Conservation (phyloP, 306 rosid genomes). For the Oemleria cerasiformis region DNA sequence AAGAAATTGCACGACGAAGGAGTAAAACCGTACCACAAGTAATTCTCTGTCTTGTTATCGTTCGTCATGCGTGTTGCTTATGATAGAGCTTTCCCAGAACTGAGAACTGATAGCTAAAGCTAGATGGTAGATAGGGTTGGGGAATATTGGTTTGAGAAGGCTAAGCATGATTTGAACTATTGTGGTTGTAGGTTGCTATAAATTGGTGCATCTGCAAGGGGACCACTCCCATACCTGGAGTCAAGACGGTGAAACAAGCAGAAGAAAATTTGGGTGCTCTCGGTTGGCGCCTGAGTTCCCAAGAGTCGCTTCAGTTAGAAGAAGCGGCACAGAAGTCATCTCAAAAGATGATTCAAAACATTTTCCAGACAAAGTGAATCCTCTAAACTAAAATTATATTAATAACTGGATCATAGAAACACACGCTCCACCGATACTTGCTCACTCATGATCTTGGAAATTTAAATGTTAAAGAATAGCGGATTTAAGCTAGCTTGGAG, state of each 20-base stretch:
- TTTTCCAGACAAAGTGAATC: conserved; percentile 74
- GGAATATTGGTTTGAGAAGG: not conserved
- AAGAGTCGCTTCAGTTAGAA: conserved; percentile 64
- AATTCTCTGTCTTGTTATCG: not conserved
- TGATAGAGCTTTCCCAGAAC: too few relatives aligned
- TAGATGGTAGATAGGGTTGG: not conserved
- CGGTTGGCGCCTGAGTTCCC: conserved; percentile 67
- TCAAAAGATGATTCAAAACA: conserved; percentile 75
- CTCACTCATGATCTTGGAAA: too few relatives aligned
- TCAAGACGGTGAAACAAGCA: conserved; percentile 74
- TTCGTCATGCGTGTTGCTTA: not conserved
- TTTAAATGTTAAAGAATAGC: too few relatives aligned
- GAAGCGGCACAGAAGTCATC: conserved; percentile 65
- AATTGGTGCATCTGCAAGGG: conserved; percentile 94
- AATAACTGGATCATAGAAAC: not conserved
- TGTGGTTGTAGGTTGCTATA: conserved; percentile 72
- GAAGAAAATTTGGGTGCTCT: conserved; percentile 88
- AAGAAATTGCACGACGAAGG: conserved; percentile 59
- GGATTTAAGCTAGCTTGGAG: too few relatives aligned
- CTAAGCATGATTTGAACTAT: not conserved
- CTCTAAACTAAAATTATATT: not conserved
- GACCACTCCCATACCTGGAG: conserved; percentile 85
- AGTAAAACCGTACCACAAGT: conserved; percentile 82
- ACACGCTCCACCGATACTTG: too few relatives aligned
- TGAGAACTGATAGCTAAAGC: too few relatives aligned